Base-by-base conservation (phyloP, 2,329 filamentous ascomycete genomes). In the Exophiala sideris region DNA sequence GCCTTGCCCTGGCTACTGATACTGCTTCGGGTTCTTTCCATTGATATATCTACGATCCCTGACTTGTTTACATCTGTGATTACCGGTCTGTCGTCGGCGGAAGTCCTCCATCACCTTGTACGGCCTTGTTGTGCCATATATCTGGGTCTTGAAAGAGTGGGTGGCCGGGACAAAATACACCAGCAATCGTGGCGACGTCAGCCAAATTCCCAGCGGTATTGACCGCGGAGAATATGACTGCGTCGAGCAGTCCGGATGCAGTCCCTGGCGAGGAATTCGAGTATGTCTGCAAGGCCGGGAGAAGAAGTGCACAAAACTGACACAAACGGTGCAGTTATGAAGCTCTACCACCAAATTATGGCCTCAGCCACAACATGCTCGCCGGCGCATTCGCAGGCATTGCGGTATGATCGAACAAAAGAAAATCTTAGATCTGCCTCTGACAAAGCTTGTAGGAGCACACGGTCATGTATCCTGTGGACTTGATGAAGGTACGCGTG, bases 381-480 rank as follows among this genome's bases (percentile, higher is more conserved):
- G 94, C 94, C 52, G 94, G 94, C 71, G 94, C 94, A 64, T 96
- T 97, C 75, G 94, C 94, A 56, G 94, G 94, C 65, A 95, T 96
- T 75, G 90, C 91, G 67, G 90, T 95, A 85, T 65, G 86, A 36
- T 40, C n/a, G 16, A 2, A 10, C 38, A 67, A 54, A 70, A 64
- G 36, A 47, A 39, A 33, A 38, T 41, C 38, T 47, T 21, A 11
- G 32, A 41, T 7, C 11, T 24, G 33, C 14, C 11, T 38, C 57
- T 62, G 58, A 64, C 47, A 33, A 1, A 5, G 6, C 36, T 18
- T 50, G 16, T 36, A 96, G 91, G 92, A 97, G 77, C 92, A 97
- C 74, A 95, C 92, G 56, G 91, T 96, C 67, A 97, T 99, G 94
- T 99, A 99, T 70, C 94, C 94, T 16, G 88, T 99, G 69, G 94